Percentiles rank a stretch among this genome's conserved stretches.
phyloP scores from a whole-genome alignment of 2,329 filamentous ascomycete species.

The Trichophyton rubrum region DNA sequence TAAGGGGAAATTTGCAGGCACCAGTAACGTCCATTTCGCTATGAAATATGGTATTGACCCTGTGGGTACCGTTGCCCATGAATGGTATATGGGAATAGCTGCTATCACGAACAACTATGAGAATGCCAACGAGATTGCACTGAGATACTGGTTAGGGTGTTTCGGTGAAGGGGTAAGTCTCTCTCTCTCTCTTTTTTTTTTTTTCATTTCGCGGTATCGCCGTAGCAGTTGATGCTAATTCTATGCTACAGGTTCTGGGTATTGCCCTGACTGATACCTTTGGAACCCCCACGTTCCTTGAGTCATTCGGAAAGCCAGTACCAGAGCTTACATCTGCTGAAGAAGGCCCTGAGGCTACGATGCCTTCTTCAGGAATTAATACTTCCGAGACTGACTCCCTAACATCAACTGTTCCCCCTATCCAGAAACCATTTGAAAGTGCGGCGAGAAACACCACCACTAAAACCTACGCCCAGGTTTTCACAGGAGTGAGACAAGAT shows the following conservation, averaged over 20 bases:
- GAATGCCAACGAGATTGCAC: constrained; percentile 67
- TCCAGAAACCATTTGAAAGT: constrained; percentile 31
- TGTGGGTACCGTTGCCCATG: constrained; percentile 83
- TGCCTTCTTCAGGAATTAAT: constrained; percentile 30
- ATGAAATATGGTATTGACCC: constrained; percentile 81
- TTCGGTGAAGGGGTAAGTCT: constrained; percentile 60
- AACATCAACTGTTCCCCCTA: constrained; percentile 29
- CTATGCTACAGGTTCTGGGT: constrained; percentile 47
- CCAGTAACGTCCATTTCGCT: constrained; percentile 92
- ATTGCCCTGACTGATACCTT: constrained; percentile 96
- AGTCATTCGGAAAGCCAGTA: constrained; percentile 62
- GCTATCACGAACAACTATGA: constrained; percentile 80
- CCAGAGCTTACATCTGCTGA: constrained; percentile 33
- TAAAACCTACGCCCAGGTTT: constrained; percentile 67
- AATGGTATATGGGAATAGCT: constrained; percentile 99
- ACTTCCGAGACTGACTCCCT: constrained; percentile 27
- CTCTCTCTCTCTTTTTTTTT: not conserved
- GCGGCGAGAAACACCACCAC: constrained; percentile 27
- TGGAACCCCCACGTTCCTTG: constrained; percentile 78
- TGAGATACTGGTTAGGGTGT: constrained; percentile 80
- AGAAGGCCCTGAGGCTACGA: constrained; percentile 28
- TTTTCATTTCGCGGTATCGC: too few relatives aligned
- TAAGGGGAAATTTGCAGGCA: constrained; percentile 66
- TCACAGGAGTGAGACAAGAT: constrained; percentile 76
- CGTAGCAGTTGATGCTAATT: not conserved